phyloP scores from a whole-genome alignment of 1,139 yeast species.

The Candida glucosophila region DNA sequence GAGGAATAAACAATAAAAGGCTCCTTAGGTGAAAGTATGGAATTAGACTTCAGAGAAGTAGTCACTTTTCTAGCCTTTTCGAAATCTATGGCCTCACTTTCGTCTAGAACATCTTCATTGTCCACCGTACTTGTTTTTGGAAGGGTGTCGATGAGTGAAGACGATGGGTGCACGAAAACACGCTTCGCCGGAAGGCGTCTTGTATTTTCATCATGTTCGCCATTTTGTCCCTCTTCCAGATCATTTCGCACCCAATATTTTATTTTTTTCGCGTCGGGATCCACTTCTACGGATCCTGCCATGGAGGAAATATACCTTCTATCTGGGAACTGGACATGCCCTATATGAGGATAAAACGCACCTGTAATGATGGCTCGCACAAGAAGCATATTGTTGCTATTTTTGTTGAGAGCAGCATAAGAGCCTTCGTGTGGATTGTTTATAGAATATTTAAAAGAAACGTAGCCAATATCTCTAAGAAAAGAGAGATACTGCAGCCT shows the following conservation, averaged over 20 bases:
- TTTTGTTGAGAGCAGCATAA: conserved; percentile 30
- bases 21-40: conserved; percentile 21
- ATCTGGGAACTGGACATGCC: conserved; percentile 75
- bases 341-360: conserved; percentile 73
- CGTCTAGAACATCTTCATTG: conserved; percentile 21
- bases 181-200: conserved; percentile 45
- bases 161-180: conserved; percentile 79
- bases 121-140: conserved; percentile 15
- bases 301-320: conserved; percentile 63
- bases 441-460: conserved; percentile 40
- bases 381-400: conserved; percentile 40
- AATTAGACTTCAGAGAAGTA: conserved; percentile 20
- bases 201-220: not conserved
- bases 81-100: conserved; percentile 30
- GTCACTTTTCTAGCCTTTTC: conserved; percentile 18
- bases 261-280: conserved; percentile 69
- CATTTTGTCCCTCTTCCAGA: conserved; percentile 6
- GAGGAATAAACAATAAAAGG: conserved; percentile 50
- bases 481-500: conserved; percentile 59
- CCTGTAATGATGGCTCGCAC: conserved; percentile 69
- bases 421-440: conserved; percentile 9
- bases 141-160: conserved; percentile 45
- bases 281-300: conserved; percentile 75
- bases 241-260: conserved; percentile 62
- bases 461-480: conserved; percentile 68